A percentile compares a stretch with the other conserved stretches of the same genome.
These are phyloP conservation scores for Umbilicaria muhlenbergii DNA, from an alignment of 495 filamentous ascomycete genomes.

Conservation along the genomic window DNA sequence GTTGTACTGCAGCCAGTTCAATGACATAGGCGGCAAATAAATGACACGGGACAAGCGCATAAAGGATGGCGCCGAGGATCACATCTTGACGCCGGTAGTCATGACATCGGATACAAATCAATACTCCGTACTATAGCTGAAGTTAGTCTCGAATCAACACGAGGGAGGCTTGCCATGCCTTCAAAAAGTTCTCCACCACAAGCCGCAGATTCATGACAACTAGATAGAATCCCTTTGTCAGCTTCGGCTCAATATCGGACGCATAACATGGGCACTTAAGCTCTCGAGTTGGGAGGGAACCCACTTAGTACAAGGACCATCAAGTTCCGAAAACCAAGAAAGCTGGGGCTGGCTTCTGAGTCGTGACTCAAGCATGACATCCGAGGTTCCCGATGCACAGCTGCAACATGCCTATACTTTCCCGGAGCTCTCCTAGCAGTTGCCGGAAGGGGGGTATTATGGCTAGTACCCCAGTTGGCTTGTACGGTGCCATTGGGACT, in stretches of 20 bases:
- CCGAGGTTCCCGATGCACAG: slow-evolving; percentile 54
- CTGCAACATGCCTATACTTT: slow-evolving; percentile 80
- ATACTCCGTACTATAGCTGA: slow-evolving; percentile 60
- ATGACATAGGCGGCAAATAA: slow-evolving; percentile 79
- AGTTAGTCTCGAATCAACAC: not conserved
- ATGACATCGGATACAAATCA: slow-evolving; percentile 84
- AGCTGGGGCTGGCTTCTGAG: slow-evolving; percentile 55
- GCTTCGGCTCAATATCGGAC: not conserved
- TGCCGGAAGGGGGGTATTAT: too few species aligned
- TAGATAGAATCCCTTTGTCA: slow-evolving; percentile 17
- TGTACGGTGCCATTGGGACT: too few species aligned
- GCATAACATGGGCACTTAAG: not conserved
- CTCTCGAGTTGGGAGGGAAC: slow-evolving; percentile 2
- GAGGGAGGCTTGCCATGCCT: slow-evolving; percentile 33
- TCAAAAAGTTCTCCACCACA: slow-evolving; percentile 93
- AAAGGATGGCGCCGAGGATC: slow-evolving; percentile 56
- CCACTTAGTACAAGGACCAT: slow-evolving; percentile 87
- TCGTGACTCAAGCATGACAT: slow-evolving; percentile 81
- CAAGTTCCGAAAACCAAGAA: slow-evolving; percentile 84
- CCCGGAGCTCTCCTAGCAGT: not conserved
- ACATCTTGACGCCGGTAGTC: slow-evolving; percentile 73
- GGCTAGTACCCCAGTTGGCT: too few species aligned
- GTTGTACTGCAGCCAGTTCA: slow-evolving; percentile 61
- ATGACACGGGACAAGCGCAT: slow-evolving; percentile 75
- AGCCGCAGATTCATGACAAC: slow-evolving; percentile 87